These are phyloP conservation scores for Closterium sp. DNA, from an alignment of 139 green algal genomes.

Conservation along the genomic window DNA sequence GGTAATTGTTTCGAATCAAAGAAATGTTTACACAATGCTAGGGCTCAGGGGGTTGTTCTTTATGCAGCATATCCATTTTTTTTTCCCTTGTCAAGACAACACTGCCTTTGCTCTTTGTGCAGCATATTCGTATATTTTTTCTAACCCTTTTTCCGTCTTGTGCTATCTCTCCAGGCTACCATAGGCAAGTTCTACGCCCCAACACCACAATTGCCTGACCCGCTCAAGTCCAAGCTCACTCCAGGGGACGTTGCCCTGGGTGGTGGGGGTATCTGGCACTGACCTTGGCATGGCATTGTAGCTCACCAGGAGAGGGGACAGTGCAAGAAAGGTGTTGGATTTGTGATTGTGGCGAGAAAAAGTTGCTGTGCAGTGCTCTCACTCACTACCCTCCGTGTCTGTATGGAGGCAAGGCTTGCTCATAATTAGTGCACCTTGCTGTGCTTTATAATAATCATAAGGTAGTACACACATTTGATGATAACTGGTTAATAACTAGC, in stretches of 20 bases:
- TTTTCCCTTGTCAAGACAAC: background rate
- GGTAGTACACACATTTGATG: too few species aligned
- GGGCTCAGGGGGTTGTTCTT: background rate
- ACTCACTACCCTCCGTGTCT: too few species aligned
- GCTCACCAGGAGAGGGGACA: too few species aligned
- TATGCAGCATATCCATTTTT: background rate
- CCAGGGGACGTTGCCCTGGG: background rate
- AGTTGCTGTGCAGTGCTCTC: too few species aligned
- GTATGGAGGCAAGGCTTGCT: too few species aligned
- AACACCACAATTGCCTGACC: constrained; percentile 9
- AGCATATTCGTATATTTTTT: too few species aligned
- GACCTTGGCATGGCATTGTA: background rate
- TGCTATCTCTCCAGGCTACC: constrained; percentile 4
- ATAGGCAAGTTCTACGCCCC: constrained; percentile 34
- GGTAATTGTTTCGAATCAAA: background rate
- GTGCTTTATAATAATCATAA: too few species aligned
- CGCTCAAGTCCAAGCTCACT: constrained; percentile 28
- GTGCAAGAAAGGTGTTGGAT: too few species aligned
- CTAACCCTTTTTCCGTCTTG: background rate
- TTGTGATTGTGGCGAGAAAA: too few species aligned
- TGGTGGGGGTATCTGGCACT: background rate
- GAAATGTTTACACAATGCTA: too few species aligned
- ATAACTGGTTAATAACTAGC: too few species aligned
- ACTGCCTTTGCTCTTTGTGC: background rate
- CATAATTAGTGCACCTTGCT: too few species aligned